Base-by-base conservation (phyloP, 2,329 filamentous ascomycete genomes). In the Penicillium sp. region DNA sequence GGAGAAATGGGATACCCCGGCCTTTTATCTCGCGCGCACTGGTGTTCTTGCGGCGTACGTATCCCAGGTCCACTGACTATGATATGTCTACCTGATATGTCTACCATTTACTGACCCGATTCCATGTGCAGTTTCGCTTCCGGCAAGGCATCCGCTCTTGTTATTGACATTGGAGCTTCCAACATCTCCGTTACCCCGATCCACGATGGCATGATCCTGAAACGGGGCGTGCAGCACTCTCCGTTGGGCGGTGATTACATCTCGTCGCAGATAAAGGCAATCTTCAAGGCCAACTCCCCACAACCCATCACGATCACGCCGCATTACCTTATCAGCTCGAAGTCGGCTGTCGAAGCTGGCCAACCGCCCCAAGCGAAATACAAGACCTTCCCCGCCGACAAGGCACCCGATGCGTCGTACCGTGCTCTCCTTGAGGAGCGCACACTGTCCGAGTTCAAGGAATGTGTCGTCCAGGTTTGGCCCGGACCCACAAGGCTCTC, bases 401-500 rank as follows among this genome's bases (percentile, higher is more conserved):
- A 77, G 54, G 78, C 82, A 2, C 85, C 83, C 0, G 78, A 80
- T 66, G 82, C 85, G 29, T 92, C 90, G 1, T 97, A 93, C 83
- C 87, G 89, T 59, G 80, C 82, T 19, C 88, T 93, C 64, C 88
- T 97, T 76, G 93, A 99, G 79, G 94, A 97, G 75, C 90, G 93
- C 53, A 88, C 96, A 42, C 79, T 99, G 57, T 92, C 91, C 38
- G 92, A 97, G 73, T 99, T 96, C 84, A 99, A 99, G 79, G 96
- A 99, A 78, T 96, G 90, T 19, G 91, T 97, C 17, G 92, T 97
- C 29, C 92, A 97, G 77, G 87, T 93, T 15, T 99, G 94, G 93
- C 85, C 86, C 27, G 91, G 91, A 0, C 90, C 90, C 0, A 88
- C 88, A 58, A 83, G 86, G 60, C 86, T 91, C 68, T 74, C 70